These are phyloP conservation scores for Paraphaeosphaeria sporulosa DNA, from an alignment of 2,329 filamentous ascomycete genomes.

Conservation along the genomic window DNA sequence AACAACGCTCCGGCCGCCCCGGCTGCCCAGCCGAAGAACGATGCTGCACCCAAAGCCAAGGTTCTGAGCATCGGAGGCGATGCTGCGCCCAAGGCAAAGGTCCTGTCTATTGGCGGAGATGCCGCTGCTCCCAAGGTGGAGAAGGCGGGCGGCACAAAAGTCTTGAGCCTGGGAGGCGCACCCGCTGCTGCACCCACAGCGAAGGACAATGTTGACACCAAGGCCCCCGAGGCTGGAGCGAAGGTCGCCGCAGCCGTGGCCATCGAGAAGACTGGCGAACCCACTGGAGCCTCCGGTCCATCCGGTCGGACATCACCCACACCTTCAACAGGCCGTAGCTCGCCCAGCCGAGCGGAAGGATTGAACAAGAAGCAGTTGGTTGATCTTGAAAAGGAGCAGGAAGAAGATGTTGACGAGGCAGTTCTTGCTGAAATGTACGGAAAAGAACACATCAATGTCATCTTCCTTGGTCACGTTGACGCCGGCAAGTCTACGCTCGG, in stretches of 20 bases:
- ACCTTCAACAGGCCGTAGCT: slow-evolving; percentile 83
- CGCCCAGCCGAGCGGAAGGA: slow-evolving; percentile 72
- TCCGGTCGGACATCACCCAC: slow-evolving; percentile 79
- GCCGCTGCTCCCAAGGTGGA: slow-evolving; percentile 63
- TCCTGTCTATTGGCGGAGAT: slow-evolving; percentile 66
- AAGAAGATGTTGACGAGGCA: slow-evolving; percentile 78
- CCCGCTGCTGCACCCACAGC: slow-evolving; percentile 59
- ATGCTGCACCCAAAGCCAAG: slow-evolving; percentile 65
- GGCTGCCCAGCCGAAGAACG: slow-evolving; percentile 47
- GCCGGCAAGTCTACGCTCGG: slow-evolving; percentile 97
- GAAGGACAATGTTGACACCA: slow-evolving; percentile 54
- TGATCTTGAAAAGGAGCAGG: slow-evolving; percentile 82
- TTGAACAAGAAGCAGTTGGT: slow-evolving; percentile 72
- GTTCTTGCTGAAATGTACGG: slow-evolving; percentile 95
- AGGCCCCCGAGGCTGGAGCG: slow-evolving; percentile 71
- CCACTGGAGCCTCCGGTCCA: slow-evolving; percentile 59
- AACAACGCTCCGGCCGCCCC: slow-evolving; percentile 58
- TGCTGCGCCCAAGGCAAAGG: slow-evolving; percentile 63
- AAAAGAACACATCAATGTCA: slow-evolving; percentile 92
- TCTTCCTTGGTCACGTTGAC: slow-evolving; percentile 98
- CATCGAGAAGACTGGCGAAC: slow-evolving; percentile 87
- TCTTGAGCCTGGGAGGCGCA: slow-evolving; percentile 74
- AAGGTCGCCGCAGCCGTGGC: slow-evolving; percentile 90
- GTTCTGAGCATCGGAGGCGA: slow-evolving; percentile 70
- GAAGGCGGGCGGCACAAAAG: slow-evolving; percentile 65